Evolutionary conservation across 2,329 filamentous ascomycete species (phyloP).

Genomic region (Penicillium griseofulvum): DNA sequence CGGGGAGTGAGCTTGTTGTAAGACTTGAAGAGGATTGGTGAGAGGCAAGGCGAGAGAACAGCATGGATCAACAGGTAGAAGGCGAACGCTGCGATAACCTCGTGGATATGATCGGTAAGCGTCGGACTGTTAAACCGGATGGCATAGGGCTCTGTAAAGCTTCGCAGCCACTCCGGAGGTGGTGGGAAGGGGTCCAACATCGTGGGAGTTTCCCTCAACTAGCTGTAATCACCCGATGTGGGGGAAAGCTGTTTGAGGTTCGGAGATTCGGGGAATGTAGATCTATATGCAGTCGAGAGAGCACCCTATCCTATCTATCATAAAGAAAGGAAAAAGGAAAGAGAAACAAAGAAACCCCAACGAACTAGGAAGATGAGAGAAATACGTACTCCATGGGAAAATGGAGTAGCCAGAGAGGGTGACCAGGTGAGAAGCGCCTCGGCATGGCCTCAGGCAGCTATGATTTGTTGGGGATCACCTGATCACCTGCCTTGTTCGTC

Average conservation of each 20-base stretch:
- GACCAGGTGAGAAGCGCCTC: constrained; percentile 14
- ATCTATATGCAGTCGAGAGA: constrained; percentile 8
- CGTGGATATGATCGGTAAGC: constrained; percentile 61
- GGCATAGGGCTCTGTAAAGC: constrained; percentile 50
- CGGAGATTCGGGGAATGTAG: constrained; percentile 1
- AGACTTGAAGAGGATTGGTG: constrained; percentile 50
- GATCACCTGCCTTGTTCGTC: constrained; percentile 9
- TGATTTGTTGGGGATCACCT: constrained; percentile 21
- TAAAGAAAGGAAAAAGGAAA: constrained; percentile 8
- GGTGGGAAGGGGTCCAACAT: constrained; percentile 49
- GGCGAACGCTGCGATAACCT: constrained; percentile 55
- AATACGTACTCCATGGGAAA: neutral
- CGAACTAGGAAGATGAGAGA: neutral
- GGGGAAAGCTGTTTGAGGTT: constrained; percentile 13
- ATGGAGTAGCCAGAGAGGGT: constrained; percentile 1
- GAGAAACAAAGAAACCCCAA: constrained; percentile 4
- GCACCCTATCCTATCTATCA: constrained; percentile 11
- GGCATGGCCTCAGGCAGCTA: constrained; percentile 19
- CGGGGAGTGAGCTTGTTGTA: constrained; percentile 55
- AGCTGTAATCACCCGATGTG: constrained; percentile 19
- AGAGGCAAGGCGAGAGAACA: constrained; percentile 56
- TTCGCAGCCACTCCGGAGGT: constrained; percentile 52
- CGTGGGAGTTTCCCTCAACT: constrained; percentile 14
- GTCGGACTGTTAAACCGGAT: constrained; percentile 53
- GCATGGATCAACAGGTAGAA: constrained; percentile 58